Evolutionary conservation across 2,329 filamentous ascomycete species (phyloP), one percentile per base, ranked within the genome.

Genomic region (Aspergillus unguis): DNA sequence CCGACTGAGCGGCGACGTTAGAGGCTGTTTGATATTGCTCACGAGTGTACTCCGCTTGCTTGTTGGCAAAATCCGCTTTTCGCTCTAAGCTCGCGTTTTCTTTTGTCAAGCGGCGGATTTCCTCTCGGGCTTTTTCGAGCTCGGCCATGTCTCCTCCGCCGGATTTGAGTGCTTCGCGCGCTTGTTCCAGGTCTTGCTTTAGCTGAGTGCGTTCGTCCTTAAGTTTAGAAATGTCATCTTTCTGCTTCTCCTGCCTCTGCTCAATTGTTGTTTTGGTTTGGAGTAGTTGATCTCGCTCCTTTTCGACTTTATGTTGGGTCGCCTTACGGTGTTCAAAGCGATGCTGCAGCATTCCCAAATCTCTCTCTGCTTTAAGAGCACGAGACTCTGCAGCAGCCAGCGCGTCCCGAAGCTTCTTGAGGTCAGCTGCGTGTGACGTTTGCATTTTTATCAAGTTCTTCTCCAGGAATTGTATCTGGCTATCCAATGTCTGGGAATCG

Each of bases 1-100:
- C 68, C 6, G 72, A 66, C 42, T 76, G 73, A 23, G 72, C 73
- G 1, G 74, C 75, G 6, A 67, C 66, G 5, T 63, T 74, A 5
- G 75, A 77, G 8, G 74, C 75, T 29, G 68, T 73, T 55, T 77
- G 75, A 48, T 77, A 78, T 58, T 77, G 74, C 52, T 71, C 65
- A 36, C 75, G 70, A 5, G 70, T 75, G 54, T 77, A 77, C 43
- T 77, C 75, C 6, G 73, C 67, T 54, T 76, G 75, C 7, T 71
- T 71, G 40, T 64, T 66, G 44, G 71, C 73, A 46, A 71, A 75
- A 8, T 75, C 70, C 2, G 72, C 64, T 43, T 69, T 71, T 40
- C 66, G 67, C 50, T 71, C 65, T 11, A 75, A 60, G 23, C 59
- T 61, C 7, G 62, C 61, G 36, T 69, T 70, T 32, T 71, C 68